Evolutionary conservation across 2,329 filamentous ascomycete species (phyloP).

Genomic region (Zymoseptoria pseudotritici): DNA sequence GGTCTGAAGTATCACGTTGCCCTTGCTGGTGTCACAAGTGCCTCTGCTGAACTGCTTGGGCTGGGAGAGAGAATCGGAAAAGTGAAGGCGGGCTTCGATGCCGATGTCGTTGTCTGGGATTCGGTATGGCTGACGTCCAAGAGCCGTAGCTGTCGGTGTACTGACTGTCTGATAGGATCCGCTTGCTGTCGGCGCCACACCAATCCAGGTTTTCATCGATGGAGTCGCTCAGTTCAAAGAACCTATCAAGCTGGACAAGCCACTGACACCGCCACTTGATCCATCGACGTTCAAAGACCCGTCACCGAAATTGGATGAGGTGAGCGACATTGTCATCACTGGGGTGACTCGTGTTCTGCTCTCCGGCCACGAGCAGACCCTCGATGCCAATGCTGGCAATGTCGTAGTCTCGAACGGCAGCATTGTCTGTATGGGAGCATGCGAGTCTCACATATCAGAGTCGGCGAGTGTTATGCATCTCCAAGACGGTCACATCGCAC

Average conservation of each 20-base stretch:
- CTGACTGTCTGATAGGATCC: slow-evolving; percentile 3
- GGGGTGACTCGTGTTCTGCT: slow-evolving; percentile 50
- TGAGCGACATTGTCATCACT: slow-evolving; percentile 46
- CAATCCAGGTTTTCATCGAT: slow-evolving; percentile 39
- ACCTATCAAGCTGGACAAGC: slow-evolving; percentile 47
- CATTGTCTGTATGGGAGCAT: slow-evolving; percentile 51
- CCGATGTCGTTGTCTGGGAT: slow-evolving; percentile 39
- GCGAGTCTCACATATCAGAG: slow-evolving; percentile 38
- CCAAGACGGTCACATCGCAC: slow-evolving; percentile 53
- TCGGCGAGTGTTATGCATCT: slow-evolving; percentile 42
- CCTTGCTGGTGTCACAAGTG: slow-evolving; percentile 34
- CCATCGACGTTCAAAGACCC: slow-evolving; percentile 36
- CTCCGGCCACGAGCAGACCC: slow-evolving; percentile 34
- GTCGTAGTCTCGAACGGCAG: slow-evolving; percentile 48
- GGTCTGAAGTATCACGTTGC: slow-evolving; percentile 37
- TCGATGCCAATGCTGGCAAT: slow-evolving; percentile 23
- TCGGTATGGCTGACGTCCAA: slow-evolving; percentile 32
- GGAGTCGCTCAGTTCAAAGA: slow-evolving; percentile 44
- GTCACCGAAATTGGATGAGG: slow-evolving; percentile 24
- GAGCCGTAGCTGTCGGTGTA: slow-evolving; percentile 1
- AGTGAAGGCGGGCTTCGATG: slow-evolving; percentile 35
- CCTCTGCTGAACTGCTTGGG: slow-evolving; percentile 34
- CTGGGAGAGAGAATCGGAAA: slow-evolving; percentile 36
- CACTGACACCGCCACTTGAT: slow-evolving; percentile 33
- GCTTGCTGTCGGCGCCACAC: slow-evolving; percentile 29